Base-by-base conservation (phyloP, 106 monocot species). In the Chionographis japonica region DNA sequence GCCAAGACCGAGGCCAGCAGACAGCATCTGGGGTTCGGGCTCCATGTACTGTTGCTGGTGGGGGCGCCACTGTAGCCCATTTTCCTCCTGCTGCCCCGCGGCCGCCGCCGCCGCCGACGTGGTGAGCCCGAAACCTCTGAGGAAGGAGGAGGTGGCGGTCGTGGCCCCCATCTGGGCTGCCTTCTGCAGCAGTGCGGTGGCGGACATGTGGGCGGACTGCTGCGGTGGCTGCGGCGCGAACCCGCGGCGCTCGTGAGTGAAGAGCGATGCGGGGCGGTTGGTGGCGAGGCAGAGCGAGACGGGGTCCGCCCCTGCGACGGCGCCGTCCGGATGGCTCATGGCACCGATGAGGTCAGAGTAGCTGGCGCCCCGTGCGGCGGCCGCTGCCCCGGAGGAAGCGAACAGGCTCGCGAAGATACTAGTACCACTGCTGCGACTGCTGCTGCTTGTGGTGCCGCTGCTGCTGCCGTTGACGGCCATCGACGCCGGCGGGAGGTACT, bases 151-250 rank as follows among this genome's bases (percentile, higher is more conserved):
- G 54, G 72, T 70, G 0, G 70, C 66, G 37, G 74, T 42, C 11
- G 78, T 55, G 2, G 85, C 82, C 0, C 89, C 89, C 81, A 89
- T 85, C 58, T 89, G 79, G 4, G 85, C 79, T 0, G 89, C 89
- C 70, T 85, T 89, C 72, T 89, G 89, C 14, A 89, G 77, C 57
- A 89, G 67, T 4, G 89, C 89, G 19, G 89, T 89, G 17, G 89
- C 89, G 0, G 89, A 89, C 79, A 89, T 79, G 72, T 86, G 83
- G 1, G 85, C 78, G 0, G 75, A 75, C 1, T 76, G 75, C 2
- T 75, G 52, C 2, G 58, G 72, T 6, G 68, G 8, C 43, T 46
- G 72, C 0, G 77, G 58, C 16, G 71, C 61, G 36, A 78, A 79
- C 8, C 58, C 68, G 46, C 72, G 72, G 6, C 69, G 54, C 12